Conservation (phyloP, 495 filamentous ascomycete species). For the Penicillium herquei region DNA sequence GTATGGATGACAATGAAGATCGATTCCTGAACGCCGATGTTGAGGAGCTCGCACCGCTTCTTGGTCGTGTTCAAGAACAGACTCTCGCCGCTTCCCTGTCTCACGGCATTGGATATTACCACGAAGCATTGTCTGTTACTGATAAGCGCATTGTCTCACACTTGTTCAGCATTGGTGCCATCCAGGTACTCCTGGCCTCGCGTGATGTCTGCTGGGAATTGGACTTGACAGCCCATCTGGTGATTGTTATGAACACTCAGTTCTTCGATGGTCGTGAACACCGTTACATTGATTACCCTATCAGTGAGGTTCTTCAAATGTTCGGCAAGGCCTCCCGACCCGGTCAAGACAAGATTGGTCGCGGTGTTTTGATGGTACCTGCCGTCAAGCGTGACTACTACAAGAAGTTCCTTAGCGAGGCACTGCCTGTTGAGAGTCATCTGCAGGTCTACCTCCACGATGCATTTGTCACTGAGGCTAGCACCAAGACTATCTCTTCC, state of each 20-base stretch:
- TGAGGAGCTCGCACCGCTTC: slow-evolving; percentile 76
- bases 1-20: slow-evolving; percentile 89
- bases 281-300: slow-evolving; percentile 93
- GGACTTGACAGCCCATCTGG: slow-evolving; percentile 80
- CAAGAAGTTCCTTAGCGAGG: slow-evolving; percentile 97
- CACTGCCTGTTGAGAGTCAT: slow-evolving; percentile 91
- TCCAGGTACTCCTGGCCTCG: slow-evolving; percentile 90
- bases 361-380: slow-evolving; percentile 92
- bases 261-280: slow-evolving; percentile 97
- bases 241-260: slow-evolving; percentile 98
- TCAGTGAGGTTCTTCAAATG: slow-evolving; percentile 99
- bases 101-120: slow-evolving; percentile 95
- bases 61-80: slow-evolving; percentile 78
- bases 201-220: slow-evolving; percentile 97
- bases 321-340: slow-evolving; percentile 88
- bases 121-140: slow-evolving; percentile 82
- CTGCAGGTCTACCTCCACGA: slow-evolving; percentile 89
- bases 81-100: slow-evolving; percentile 88
- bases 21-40: slow-evolving; percentile 82
- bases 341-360: slow-evolving; percentile 73
- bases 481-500: slow-evolving; percentile 86
- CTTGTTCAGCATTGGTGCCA: slow-evolving; percentile 85
- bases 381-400: slow-evolving; percentile 95
- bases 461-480: slow-evolving; percentile 95
- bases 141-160: slow-evolving; percentile 94